These are phyloP conservation scores for Solanum hybrid DNA, from an alignment of 305 asterid genomes.

Conservation along the genomic window DNA sequence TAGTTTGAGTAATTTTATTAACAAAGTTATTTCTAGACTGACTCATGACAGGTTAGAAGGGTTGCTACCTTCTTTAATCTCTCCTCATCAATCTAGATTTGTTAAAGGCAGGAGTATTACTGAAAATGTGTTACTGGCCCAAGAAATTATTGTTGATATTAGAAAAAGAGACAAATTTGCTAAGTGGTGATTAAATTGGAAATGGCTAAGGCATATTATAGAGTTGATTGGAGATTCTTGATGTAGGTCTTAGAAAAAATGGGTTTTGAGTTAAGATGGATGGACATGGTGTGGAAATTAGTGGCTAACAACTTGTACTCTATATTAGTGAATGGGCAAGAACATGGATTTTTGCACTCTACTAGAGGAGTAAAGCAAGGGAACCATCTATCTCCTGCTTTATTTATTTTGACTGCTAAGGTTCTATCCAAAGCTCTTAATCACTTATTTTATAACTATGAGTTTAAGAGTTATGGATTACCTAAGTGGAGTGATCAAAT, in stretches of 20 bases:
- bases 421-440: background rate
- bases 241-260: background rate
- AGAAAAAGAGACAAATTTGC: background rate
- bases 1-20: background rate
- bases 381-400: background rate
- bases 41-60: background rate
- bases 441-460: background rate
- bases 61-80: background rate
- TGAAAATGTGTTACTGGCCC: background rate
- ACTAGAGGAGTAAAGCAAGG: background rate
- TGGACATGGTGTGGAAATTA: background rate
- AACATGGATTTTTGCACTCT: background rate
- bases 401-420: background rate
- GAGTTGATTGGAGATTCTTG: background rate
- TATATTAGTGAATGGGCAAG: background rate
- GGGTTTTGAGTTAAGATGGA: background rate
- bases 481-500: background rate
- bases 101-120: background rate
- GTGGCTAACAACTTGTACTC: background rate
- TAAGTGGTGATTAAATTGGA: background rate
- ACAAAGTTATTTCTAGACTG: background rate
- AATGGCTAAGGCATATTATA: background rate
- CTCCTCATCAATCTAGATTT: background rate
- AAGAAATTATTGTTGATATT: background rate
- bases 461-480: background rate